phyloP scores from a whole-genome alignment of 306 rosid species.

The Pterocarpus santalinus region DNA sequence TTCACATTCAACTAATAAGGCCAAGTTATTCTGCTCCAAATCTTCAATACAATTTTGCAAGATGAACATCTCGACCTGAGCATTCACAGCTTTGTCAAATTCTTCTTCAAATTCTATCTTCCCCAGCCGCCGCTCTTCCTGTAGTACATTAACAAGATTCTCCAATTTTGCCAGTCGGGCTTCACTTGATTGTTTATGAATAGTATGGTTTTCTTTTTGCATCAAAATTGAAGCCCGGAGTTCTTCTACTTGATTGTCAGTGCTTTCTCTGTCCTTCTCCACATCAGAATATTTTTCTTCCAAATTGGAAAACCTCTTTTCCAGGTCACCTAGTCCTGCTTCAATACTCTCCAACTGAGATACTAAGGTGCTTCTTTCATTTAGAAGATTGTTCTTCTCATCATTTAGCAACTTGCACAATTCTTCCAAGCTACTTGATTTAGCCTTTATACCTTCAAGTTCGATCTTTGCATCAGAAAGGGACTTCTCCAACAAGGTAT shows the following conservation, averaged over 20 bases:
- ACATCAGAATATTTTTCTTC: conserved; percentile 72
- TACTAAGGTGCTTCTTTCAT: conserved; percentile 74
- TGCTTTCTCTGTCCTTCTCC: conserved; percentile 76
- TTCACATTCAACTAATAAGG: conserved; percentile 72
- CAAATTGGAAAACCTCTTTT: conserved; percentile 61
- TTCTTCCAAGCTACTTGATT: conserved; percentile 77
- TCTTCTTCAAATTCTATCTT: conserved; percentile 84
- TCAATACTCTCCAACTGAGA: conserved; percentile 73
- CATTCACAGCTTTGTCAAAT: conserved; percentile 82
- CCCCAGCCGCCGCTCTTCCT: conserved; percentile 68
- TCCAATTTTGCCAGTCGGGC: conserved; percentile 74
- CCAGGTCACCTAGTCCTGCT: conserved; percentile 72
- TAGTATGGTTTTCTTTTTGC: conserved; percentile 71
- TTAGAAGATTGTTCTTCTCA: conserved; percentile 76
- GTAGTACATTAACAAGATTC: conserved; percentile 61
- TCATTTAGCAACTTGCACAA: conserved; percentile 70
- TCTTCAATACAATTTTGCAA: conserved; percentile 87
- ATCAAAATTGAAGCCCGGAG: conserved; percentile 64
- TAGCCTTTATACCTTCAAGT: conserved; percentile 78
- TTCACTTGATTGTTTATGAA: conserved; percentile 67
- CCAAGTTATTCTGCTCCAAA: conserved; percentile 76
- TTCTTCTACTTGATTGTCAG: conserved; percentile 70
- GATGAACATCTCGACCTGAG: conserved; percentile 88
- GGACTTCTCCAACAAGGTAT: conserved; percentile 75
- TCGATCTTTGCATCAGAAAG: conserved; percentile 75